Evolutionary conservation across 495 filamentous ascomycete species (phyloP), one percentile per base, ranked within the genome.

Genomic region (Tricharina praecox): DNA sequence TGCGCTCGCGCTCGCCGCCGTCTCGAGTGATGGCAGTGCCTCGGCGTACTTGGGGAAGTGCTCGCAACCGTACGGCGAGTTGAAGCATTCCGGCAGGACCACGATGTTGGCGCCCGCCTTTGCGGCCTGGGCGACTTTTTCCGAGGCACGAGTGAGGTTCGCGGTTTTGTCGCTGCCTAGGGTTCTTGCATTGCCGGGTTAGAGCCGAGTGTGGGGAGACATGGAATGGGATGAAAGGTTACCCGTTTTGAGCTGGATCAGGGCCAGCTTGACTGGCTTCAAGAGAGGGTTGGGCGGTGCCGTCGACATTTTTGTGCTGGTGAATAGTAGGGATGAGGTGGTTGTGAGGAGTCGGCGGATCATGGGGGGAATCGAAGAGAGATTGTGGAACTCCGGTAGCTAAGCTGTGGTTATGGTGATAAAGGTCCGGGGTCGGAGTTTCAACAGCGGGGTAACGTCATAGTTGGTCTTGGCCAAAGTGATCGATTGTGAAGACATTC

Each of bases 21-120:
- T 84, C 3, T 85, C 82, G 0, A 78, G 81, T 1, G 83, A 82
- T 7, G 84, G 76, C 2, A 96, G 76, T 0, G 74, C 77, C 63
- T 97, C 90, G 53, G 90, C 86, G 61, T 95, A 95, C 48, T 78
- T 73, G 23, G 86, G 82, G 68, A 97, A 96, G 70, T 77, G 82
- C 56, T 85, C 73, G 49, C 77, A 83, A 52, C 87, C 87, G 67
- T 94, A 94, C n/a, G 87, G 87, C 10, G 80, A 86, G 71, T 95
- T 95, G 76, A 95, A 95, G 72, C 87, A 95, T 68, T 95, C 87
- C 21, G 76, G 76, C 16, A 78, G 64, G 25, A 78, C 80, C 47
- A 85, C 69, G 49, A 86, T 74, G 52, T 77, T 70, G 36, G 90
- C 87, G 50, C 86, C 88, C 2, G 66, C 67, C 26, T 66, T 58